Evolutionary conservation across 305 asterid genomes (phyloP), one percentile per base, ranked within the genome.

Genomic region (Caryopteris hybrid): DNA sequence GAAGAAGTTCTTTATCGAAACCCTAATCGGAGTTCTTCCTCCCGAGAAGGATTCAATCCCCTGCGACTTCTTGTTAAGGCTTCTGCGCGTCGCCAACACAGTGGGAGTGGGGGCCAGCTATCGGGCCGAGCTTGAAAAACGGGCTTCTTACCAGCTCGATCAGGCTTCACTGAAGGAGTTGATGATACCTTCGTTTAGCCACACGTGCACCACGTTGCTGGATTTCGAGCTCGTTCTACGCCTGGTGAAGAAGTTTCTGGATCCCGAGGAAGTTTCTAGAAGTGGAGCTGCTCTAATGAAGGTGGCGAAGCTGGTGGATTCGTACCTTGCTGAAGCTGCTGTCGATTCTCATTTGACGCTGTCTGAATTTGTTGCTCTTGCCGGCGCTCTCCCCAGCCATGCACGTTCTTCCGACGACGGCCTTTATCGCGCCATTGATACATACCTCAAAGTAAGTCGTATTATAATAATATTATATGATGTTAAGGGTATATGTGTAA

Each of bases 321-420:
- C 59, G 50, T 92, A 88, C 71, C 88, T 92, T 6, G 98, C 95
- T 5, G 98, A 90, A 77, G 84, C 87, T 1, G 95, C 97, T 0
- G 79, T 82, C 8, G 97, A 92, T 68, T 65, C 77, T 0, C 74
- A 84, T 23, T 62, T 92, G 77, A 66, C 62, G 0, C 18, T 81
- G 79, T 8, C 78, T 1, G 88, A 81, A 8, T 90, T 92, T 46
- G 34, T 74, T 1, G 86, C 66, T 11, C 88, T 92, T 16, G 97
- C 90, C 6, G 64, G 55, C 1, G 84, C 76, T 3, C 76, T 88
- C 42, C 98, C 98, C 8, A 29, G 77, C 51, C 88, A 90, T 67
- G 90, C 96, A 3, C 96, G 98, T 16, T 68, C 86, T 4, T 64
- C 63, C 0, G 87, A 88, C 39, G 96, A 92, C 61, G 88, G 85